Conservation (phyloP, 2,329 filamentous ascomycete species). For the Neopestalotiopsis clavispora region DNA sequence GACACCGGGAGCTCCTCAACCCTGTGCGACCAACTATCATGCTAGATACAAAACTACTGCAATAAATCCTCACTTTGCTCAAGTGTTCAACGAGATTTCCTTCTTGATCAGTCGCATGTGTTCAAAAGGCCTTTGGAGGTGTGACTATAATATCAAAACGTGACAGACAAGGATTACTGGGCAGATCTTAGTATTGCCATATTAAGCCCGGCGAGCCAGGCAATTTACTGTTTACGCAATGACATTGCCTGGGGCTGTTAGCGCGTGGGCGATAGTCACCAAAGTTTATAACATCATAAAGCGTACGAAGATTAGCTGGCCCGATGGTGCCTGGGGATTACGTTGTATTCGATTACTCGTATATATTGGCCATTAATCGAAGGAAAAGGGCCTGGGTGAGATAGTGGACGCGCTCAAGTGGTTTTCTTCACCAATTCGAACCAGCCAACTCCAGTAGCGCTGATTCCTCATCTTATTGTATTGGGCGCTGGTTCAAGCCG, state of each 20-base stretch:
- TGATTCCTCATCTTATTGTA: background rate
- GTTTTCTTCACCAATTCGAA: too few relatives aligned
- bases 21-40: too few relatives aligned
- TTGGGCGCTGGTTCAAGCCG: background rate
- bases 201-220: constrained; percentile 8
- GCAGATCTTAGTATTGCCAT: background rate
- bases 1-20: background rate
- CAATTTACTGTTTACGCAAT: constrained; percentile 4
- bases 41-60: too few relatives aligned
- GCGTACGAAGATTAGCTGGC: background rate
- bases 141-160: too few relatives aligned
- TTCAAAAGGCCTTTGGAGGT: too few relatives aligned
- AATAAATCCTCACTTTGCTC: too few relatives aligned
- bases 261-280: background rate
- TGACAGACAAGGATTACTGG: too few relatives aligned
- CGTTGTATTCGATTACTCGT: background rate
- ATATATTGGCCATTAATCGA: background rate
- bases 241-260: background rate
- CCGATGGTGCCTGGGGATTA: background rate
- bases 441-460: background rate
- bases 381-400: fast-evolving
- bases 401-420: too few relatives aligned
- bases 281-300: too few relatives aligned
- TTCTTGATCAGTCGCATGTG: too few relatives aligned
- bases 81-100: too few relatives aligned